A percentile compares a stretch with the other conserved stretches of the same genome.
These are phyloP conservation scores for Ceratocystis cacaofunesta DNA, from an alignment of 2,329 filamentous ascomycete genomes.

Conservation along the genomic window DNA sequence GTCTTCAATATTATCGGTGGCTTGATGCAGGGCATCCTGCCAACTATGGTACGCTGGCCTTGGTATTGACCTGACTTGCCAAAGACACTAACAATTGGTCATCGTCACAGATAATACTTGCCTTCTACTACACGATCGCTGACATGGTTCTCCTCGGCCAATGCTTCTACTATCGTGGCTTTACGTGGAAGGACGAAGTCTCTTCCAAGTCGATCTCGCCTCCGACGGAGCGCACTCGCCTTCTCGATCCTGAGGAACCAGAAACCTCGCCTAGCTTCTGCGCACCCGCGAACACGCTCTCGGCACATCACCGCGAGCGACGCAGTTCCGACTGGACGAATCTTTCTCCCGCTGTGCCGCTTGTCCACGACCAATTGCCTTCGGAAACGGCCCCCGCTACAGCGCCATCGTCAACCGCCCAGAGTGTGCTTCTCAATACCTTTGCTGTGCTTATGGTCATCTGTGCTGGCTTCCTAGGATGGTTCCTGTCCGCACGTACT, in stretches of 20 bases:
- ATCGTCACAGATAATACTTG: constrained; percentile 55
- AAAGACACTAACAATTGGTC: neutral
- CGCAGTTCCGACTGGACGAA: constrained; percentile 44
- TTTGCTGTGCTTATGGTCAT: constrained; percentile 68
- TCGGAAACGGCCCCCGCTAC: constrained; percentile 18
- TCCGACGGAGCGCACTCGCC: constrained; percentile 37
- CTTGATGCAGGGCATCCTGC: constrained; percentile 75
- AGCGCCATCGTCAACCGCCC: constrained; percentile 31
- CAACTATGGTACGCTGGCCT: constrained; percentile 56
- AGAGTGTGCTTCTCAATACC: constrained; percentile 56
- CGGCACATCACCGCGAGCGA: constrained; percentile 26
- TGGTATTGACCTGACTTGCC: neutral
- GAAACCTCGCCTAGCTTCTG: neutral
- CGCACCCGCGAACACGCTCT: constrained; percentile 24
- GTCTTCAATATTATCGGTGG: constrained; percentile 95
- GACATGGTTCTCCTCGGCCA: constrained; percentile 78
- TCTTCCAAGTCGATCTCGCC: constrained; percentile 19
- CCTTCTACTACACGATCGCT: constrained; percentile 82
- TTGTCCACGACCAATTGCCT: constrained; percentile 38
- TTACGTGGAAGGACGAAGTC: constrained; percentile 47
- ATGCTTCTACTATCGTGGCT: constrained; percentile 91
- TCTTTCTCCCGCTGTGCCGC: constrained; percentile 68
- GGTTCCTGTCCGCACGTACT: constrained; percentile 52
- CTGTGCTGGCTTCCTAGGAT: constrained; percentile 67
- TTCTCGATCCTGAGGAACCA: constrained; percentile 26